phyloP scores from a whole-genome alignment of 1,284 basidiomycete genomes.

The Cryptococcus depauperatus region DNA sequence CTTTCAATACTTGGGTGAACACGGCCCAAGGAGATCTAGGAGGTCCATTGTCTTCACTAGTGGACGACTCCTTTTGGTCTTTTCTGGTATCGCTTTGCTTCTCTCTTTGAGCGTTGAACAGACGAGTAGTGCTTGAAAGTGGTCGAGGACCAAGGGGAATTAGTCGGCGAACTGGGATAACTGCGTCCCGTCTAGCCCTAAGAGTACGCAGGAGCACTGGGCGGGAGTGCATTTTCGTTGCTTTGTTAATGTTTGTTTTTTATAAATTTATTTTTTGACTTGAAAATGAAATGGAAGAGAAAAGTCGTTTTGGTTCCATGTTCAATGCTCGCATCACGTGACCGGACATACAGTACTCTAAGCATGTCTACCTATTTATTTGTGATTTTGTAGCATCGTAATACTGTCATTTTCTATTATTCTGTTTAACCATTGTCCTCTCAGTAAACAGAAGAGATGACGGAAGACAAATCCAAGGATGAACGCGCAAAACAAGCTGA shows the following conservation, averaged over 20 bases:
- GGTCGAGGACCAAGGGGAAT: constrained; percentile 9
- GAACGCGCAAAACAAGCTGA: constrained; percentile 42
- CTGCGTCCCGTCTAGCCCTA: constrained; percentile 7
- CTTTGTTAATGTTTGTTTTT: too few species aligned
- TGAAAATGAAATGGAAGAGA: too few species aligned
- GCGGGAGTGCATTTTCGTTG: constrained; percentile 18
- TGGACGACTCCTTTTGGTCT: constrained; percentile 3
- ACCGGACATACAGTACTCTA: too few species aligned
- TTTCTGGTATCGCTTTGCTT: constrained; percentile 2
- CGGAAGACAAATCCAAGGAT: constrained; percentile 8
- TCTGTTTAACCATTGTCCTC: background rate
- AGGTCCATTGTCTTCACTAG: constrained; percentile 32
- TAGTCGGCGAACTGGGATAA: constrained; percentile 6
- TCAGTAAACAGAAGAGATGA: background rate
- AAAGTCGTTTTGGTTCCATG: too few species aligned
- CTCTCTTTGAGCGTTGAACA: constrained; percentile 15
- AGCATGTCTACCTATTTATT: too few species aligned
- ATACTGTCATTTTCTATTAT: too few species aligned
- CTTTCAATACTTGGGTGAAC: constrained; percentile 86
- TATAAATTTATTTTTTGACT: too few species aligned
- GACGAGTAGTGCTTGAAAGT: constrained; percentile 14
- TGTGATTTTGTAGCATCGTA: too few species aligned
- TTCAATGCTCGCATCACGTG: too few species aligned
- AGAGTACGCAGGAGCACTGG: constrained; percentile 19
- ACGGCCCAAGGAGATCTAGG: constrained; percentile 91